Evolutionary conservation across 1,284 basidiomycete genomes (phyloP), one percentile per base, ranked within the genome.

Genomic region (Heterobasidion annosum): DNA sequence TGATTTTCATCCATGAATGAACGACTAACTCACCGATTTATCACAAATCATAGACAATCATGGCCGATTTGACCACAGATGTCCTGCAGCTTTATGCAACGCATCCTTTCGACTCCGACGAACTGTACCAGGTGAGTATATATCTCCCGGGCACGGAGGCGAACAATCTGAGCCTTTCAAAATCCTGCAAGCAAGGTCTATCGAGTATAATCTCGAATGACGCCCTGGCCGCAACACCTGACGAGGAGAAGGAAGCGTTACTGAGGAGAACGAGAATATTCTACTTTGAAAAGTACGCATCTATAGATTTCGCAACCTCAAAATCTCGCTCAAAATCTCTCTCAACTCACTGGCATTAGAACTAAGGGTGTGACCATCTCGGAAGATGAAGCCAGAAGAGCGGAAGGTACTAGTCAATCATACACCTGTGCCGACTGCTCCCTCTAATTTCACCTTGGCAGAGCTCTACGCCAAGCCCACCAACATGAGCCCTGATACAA

Each of bases 201-300:
- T 71, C 73, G 56, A 78, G 74, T 53, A 78, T 88, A 43, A 55
- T 83, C 8, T 65, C 73, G 5, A 72, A 70, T 33, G 72, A 71
- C 13, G 65, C 69, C 3, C 58, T 76, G 18, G 65, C 69, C 12
- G 67, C 65, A 7, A 68, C 72, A 40, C 59, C 73, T 0, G 65
- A 71, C 4, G 71, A 71, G n/a, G 71, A 75, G 35, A 68, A 65
- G 57, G 73, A 76, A 10, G 74, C 79, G 32, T 67, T 81, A 18
- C 54, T 82, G 43, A 71, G 77, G 6, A 74, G 74, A 43, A 79
- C 81, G 3, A 72, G 78, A 32, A 73, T 88, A 0, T 89, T 85
- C 65, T 89, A 87, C 67, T 89, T 86, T 68, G 85, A 85, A 62
- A 76, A 76, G 86, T 84, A 62, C 54, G 73, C 57, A 50, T 49